Percentiles rank a stretch among this genome's conserved stretches.
Conservation (phyloP, 495 filamentous ascomycete species). For the Lophiostoma macrostomum region DNA sequence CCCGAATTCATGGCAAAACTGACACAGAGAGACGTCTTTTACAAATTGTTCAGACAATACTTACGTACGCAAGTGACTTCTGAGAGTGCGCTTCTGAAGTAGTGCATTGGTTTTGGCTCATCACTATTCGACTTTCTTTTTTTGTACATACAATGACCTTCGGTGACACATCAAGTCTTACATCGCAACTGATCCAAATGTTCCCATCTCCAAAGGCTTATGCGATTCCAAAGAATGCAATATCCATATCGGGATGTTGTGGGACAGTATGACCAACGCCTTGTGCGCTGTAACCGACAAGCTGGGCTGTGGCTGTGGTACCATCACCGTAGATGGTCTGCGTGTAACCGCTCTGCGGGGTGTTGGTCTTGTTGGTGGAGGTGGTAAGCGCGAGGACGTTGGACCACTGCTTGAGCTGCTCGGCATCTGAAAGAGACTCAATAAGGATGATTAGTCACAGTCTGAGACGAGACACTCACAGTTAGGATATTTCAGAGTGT, state of each 20-base stretch:
- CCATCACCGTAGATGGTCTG: constrained; percentile 48
- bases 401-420: constrained; percentile 53
- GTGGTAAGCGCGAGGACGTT: constrained; percentile 44
- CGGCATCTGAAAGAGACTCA: constrained; percentile 40
- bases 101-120: too few relatives aligned
- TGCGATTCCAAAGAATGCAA: constrained; percentile 16
- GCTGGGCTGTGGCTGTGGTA: constrained; percentile 32
- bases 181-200: too few relatives aligned
- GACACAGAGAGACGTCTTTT: too few relatives aligned
- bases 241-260: neutral
- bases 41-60: too few relatives aligned
- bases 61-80: too few relatives aligned
- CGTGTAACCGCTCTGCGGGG: constrained; percentile 45
- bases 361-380: constrained; percentile 9
- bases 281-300: constrained; percentile 43
- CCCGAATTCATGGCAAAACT: too few relatives aligned
- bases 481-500: constrained; percentile 49
- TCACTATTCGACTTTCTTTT: too few relatives aligned
- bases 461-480: constrained; percentile 36
- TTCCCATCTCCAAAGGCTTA: too few relatives aligned
- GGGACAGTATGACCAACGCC: constrained; percentile 51
- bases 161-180: too few relatives aligned
- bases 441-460: too few relatives aligned
- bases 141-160: too few relatives aligned
- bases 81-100: too few relatives aligned